These are phyloP conservation scores for Taphrina flavorubra DNA, from an alignment of 1,139 yeast species.

Conservation along the genomic window DNA sequence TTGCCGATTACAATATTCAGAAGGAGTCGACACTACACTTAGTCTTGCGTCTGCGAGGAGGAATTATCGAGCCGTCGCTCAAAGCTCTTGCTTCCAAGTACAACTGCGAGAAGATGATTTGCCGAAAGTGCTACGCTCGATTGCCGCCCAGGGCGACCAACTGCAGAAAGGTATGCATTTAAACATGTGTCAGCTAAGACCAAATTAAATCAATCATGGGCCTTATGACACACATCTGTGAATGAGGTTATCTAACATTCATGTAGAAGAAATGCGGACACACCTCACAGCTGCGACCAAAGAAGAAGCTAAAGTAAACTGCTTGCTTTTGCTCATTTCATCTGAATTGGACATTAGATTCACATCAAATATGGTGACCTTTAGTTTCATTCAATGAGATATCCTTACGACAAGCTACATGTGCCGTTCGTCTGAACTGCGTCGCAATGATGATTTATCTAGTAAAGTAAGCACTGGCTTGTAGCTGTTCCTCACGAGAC, in stretches of 20 bases:
- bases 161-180: conserved; percentile 75
- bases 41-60: conserved; percentile 90
- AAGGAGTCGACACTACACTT: conserved; percentile 89
- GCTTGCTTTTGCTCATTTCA: conserved; percentile 49
- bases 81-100: conserved; percentile 98
- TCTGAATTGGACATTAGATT: neutral
- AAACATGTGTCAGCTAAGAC: neutral
- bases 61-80: conserved; percentile 98
- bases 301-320: conserved; percentile 97
- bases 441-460: too few species aligned
- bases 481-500: neutral
- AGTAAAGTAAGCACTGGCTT: too few species aligned
- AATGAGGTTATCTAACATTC: neutral
- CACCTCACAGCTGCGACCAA: conserved; percentile 76
- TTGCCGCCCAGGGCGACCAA: conserved; percentile 99
- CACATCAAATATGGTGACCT: neutral
- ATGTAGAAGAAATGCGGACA: conserved; percentile 96
- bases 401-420: neutral
- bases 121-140: conserved; percentile 99
- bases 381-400: conserved; percentile 9
- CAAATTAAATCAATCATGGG: neutral
- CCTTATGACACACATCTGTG: neutral
- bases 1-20: conserved; percentile 93
- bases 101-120: conserved; percentile 99
- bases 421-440: too few species aligned